A percentile compares a stretch with the other conserved stretches of the same genome.
These are phyloP conservation scores for Tremella yokohamensis DNA, from an alignment of 768 basidiomycete species.

Conservation along the genomic window DNA sequence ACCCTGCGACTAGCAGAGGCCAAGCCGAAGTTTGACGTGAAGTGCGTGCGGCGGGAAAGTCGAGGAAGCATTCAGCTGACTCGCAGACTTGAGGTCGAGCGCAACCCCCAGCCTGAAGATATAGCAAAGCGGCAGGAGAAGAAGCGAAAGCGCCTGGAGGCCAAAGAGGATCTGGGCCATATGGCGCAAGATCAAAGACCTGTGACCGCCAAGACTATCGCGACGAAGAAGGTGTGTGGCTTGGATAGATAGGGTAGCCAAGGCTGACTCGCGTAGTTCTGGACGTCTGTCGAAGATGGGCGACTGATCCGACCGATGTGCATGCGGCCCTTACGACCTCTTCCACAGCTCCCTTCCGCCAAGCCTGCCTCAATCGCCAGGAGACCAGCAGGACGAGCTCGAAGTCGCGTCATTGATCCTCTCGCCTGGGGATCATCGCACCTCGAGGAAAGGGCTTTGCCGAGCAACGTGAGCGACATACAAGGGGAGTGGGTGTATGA, in stretches of 20 bases:
- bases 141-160: constrained; percentile 20
- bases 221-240: constrained; percentile 16
- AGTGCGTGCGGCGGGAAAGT: too few species aligned
- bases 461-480: not conserved
- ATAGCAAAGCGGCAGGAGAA: constrained; percentile 19
- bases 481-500: constrained; percentile 14
- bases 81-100: constrained; percentile 22
- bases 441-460: constrained; percentile 15
- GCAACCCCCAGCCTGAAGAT: constrained; percentile 12
- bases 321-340: constrained; percentile 43
- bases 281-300: constrained; percentile 18
- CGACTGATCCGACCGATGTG: constrained; percentile 43
- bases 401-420: constrained; percentile 44
- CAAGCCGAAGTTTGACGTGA: constrained; percentile 18
- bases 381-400: constrained; percentile 31
- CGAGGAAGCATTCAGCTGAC: not conserved
- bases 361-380: constrained; percentile 3
- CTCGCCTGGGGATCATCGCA: constrained; percentile 28
- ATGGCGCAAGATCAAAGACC: constrained; percentile 42
- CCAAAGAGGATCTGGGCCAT: constrained; percentile 37
- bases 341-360: constrained; percentile 14
- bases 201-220: constrained; percentile 24
- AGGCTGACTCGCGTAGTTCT: constrained; percentile 25
- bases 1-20: constrained; percentile 46
- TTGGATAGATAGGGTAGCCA: not conserved